These are phyloP conservation scores for Candida andamanensis DNA, from an alignment of 805 yeast genomes.

Conservation along the genomic window DNA sequence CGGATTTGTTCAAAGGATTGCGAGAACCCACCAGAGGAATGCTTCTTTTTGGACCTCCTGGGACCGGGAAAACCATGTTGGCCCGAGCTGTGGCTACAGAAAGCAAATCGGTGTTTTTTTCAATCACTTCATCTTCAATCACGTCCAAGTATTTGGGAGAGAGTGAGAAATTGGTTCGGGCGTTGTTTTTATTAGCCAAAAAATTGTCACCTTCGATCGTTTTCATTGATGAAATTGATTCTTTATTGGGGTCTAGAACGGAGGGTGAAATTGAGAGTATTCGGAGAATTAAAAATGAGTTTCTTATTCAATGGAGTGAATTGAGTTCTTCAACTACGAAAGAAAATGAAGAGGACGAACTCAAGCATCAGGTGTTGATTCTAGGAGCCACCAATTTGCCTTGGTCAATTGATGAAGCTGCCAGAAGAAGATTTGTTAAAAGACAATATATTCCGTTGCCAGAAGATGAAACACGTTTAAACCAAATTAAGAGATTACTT, in stretches of 20 bases:
- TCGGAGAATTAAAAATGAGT: slow-evolving; percentile 87
- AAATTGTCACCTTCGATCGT: slow-evolving; percentile 88
- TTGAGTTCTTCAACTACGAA: slow-evolving; percentile 64
- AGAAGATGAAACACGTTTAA: slow-evolving; percentile 72
- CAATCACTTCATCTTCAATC: slow-evolving; percentile 79
- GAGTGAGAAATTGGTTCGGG: slow-evolving; percentile 87
- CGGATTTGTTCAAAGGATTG: slow-evolving; percentile 84
- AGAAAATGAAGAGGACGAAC: slow-evolving; percentile 36
- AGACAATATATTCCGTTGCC: slow-evolving; percentile 93
- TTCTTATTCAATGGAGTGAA: slow-evolving; percentile 91
- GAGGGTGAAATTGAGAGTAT: slow-evolving; percentile 83
- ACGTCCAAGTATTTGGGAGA: slow-evolving; percentile 89
- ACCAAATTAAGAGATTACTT: slow-evolving; percentile 65
- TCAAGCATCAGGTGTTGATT: slow-evolving; percentile 65
- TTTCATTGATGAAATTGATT: slow-evolving; percentile 94
- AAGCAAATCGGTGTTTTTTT: slow-evolving; percentile 86
- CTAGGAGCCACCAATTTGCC: slow-evolving; percentile 95
- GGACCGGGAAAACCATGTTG: slow-evolving; percentile 98
- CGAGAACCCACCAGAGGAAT: slow-evolving; percentile 96
- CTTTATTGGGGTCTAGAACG: slow-evolving; percentile 72
- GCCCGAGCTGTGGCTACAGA: slow-evolving; percentile 97
- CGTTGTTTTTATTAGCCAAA: slow-evolving; percentile 78
- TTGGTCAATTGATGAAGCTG: slow-evolving; percentile 97
- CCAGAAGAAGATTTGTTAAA: slow-evolving; percentile 86
- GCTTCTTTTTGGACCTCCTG: slow-evolving; percentile 95